Evolutionary conservation across 192 early-diverging fungal species (phyloP), one percentile per base, ranked within the genome.

Genomic region (Backusella parvicylindrica): DNA sequence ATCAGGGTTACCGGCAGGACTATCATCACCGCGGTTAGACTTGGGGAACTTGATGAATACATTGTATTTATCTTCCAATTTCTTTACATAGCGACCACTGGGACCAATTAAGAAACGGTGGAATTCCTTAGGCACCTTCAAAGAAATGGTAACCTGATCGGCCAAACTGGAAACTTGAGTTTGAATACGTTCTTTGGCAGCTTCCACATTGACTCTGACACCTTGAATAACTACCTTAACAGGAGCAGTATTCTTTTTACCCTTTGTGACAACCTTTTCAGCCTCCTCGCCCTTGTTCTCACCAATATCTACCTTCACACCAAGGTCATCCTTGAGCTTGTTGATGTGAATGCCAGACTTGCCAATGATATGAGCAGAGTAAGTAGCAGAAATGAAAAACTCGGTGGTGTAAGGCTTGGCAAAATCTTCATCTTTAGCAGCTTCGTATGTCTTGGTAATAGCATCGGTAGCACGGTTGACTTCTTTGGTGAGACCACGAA

Each of bases 321-420:
- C 87, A 72, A 90, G 87, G 77, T 92, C 89, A 16, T 91, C 88
- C 72, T 90, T 94, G 38, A 97, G 74, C 63, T 90, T 89, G 76
- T 89, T 93, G 67, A 99, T 88, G 73, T 89, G 88, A 73, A 90
- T 91, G 75, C 96, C 96, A 31, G 90, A 91, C 76, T 94, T 94
- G n/a, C 97, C 97, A 75, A 98, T 95, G 30, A 99, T 85, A 78
- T 89, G 93, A 31, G 88, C 85, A 75, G 85, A 89, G 73, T 82
- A 86, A 65, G 74, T 79, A 28, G 87, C 85, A 36, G 96, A 94
- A 31, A 98, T 90, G 13, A 84, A 78, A 60, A 98, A 83, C 56
- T 92, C 91, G 41, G 86, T 79, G 18, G 86, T 84, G 73, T 91
- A 89, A 67, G 94, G 89, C 77, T 93, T 93, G 80, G 85, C 82